Conservation (phyloP, 768 basidiomycete species). For the Mycena amicta region DNA sequence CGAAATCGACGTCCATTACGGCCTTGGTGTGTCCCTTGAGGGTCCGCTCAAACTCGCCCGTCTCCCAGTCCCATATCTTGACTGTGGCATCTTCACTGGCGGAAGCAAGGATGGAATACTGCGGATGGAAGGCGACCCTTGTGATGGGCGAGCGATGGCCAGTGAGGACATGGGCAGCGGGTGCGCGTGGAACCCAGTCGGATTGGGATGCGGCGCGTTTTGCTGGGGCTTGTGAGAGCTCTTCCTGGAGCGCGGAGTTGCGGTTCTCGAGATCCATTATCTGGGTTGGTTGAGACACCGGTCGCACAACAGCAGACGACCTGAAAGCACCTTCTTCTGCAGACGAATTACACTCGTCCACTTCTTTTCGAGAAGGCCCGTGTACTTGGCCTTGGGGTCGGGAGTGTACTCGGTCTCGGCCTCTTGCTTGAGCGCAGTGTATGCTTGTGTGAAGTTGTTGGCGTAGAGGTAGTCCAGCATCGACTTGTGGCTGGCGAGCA, state of each 20-base stretch:
- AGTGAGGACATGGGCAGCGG: slow-evolving; percentile 73
- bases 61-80: slow-evolving; percentile 97
- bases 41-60: slow-evolving; percentile 89
- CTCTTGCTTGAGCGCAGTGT: slow-evolving; percentile 58
- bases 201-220: slow-evolving; percentile 63
- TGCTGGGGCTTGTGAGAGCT: slow-evolving; percentile 50
- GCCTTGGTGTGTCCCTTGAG: slow-evolving; percentile 91
- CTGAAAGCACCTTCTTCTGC: slow-evolving; percentile 52
- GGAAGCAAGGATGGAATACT: slow-evolving; percentile 79
- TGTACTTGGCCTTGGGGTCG: slow-evolving; percentile 85
- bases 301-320: not conserved
- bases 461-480: slow-evolving; percentile 78
- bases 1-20: slow-evolving; percentile 86
- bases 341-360: slow-evolving; percentile 96
- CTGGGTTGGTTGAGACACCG: slow-evolving; percentile 41
- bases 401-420: slow-evolving; percentile 66
- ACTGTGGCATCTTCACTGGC: slow-evolving; percentile 89
- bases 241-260: slow-evolving; percentile 78
- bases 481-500: slow-evolving; percentile 64
- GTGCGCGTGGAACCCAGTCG: slow-evolving; percentile 89
- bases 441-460: slow-evolving; percentile 65
- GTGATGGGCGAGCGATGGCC: slow-evolving; percentile 81
- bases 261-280: slow-evolving; percentile 94
- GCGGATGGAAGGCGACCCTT: slow-evolving; percentile 83
- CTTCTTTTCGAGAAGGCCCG: slow-evolving; percentile 92